Evolutionary conservation across 805 yeast species (phyloP).

Genomic region (Novakomyces olei): DNA sequence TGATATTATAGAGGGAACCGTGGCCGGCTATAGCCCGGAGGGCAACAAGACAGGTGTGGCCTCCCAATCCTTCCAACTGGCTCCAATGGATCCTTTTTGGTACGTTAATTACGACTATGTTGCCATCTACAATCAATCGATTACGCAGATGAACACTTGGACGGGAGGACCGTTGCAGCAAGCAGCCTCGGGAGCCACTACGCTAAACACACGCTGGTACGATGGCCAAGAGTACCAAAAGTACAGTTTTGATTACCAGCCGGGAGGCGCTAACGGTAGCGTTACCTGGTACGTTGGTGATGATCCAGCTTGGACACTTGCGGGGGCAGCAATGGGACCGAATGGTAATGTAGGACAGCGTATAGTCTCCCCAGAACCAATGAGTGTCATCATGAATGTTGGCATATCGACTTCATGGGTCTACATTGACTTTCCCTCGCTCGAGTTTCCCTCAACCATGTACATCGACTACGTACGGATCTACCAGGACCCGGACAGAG

Average conservation of each 20-base stretch:
- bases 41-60: conserved; percentile 20
- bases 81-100: conserved; percentile 90
- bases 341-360: conserved; percentile 81
- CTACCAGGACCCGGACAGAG: conserved; percentile 48
- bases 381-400: conserved; percentile 68
- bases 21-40: conserved; percentile 10
- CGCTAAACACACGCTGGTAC: conserved; percentile 66
- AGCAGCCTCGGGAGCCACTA: conserved; percentile 66
- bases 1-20: conserved; percentile 75
- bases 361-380: conserved; percentile 68
- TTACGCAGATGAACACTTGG: conserved; percentile 67
- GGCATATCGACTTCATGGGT: conserved; percentile 89
- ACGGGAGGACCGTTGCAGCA: conserved; percentile 89
- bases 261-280: conserved; percentile 51
- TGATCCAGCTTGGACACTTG: conserved; percentile 49
- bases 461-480: conserved; percentile 68
- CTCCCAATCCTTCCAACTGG: conserved; percentile 79
- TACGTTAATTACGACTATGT: conserved; percentile 67
- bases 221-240: conserved; percentile 41
- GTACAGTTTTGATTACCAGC: conserved; percentile 56
- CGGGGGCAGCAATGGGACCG: conserved; percentile 59
- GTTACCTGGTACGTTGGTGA: conserved; percentile 73
- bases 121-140: conserved; percentile 42
- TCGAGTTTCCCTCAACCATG: conserved; percentile 56
- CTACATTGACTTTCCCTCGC: conserved; percentile 63